Conservation (phyloP, 2,329 filamentous ascomycete species). For the Pseudodiploospora longispora region DNA sequence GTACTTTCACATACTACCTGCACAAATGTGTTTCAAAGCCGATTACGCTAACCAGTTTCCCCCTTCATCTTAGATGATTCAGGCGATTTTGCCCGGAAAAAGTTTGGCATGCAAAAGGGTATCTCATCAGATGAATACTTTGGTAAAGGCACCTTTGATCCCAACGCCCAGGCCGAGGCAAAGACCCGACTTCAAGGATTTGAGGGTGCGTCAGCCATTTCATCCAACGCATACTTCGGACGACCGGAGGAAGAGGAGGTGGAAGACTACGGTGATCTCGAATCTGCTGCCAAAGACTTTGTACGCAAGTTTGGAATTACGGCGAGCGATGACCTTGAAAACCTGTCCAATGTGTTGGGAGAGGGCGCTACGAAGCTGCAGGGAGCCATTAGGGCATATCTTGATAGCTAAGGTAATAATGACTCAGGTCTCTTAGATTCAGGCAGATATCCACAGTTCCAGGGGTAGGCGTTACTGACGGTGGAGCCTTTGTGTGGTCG, state of each 20-base stretch:
- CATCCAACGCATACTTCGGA: slow-evolving; percentile 95
- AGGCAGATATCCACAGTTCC: too few relatives aligned
- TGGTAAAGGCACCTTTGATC: slow-evolving; percentile 79
- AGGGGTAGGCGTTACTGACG: too few relatives aligned
- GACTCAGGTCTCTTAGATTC: too few relatives aligned
- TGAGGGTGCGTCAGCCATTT: slow-evolving; percentile 85
- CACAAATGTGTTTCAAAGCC: too few relatives aligned
- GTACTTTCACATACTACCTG: slow-evolving; percentile 35
- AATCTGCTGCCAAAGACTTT: slow-evolving; percentile 92
- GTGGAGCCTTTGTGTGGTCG: too few relatives aligned
- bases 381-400: slow-evolving; percentile 59
- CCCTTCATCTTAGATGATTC: slow-evolving; percentile 50
- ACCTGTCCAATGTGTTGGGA: slow-evolving; percentile 72
- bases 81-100: slow-evolving; percentile 73
- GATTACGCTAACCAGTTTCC: not conserved
- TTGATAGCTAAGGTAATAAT: slow-evolving; percentile 41
- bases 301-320: slow-evolving; percentile 92
- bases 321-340: slow-evolving; percentile 91
- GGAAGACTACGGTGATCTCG: slow-evolving; percentile 84
- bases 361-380: slow-evolving; percentile 81
- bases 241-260: slow-evolving; percentile 74
- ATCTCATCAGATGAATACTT: slow-evolving; percentile 99
- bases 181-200: slow-evolving; percentile 84
- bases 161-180: slow-evolving; percentile 72
- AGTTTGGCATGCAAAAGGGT: slow-evolving; percentile 88